Conservation (phyloP, 768 basidiomycete genomes). For the Termitomyces heimii region DNA sequence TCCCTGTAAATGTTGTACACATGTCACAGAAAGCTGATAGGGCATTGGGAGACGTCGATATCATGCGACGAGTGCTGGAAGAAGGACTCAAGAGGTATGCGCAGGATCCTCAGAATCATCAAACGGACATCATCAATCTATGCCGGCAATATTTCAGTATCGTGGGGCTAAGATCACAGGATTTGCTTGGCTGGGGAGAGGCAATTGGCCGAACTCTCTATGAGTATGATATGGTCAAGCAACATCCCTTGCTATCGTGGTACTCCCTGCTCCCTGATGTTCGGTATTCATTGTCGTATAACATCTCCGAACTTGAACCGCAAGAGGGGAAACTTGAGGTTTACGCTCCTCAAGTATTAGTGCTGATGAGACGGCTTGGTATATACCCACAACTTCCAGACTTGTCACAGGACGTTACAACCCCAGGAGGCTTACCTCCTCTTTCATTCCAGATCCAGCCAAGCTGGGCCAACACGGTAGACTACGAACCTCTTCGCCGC, state of each 20-base stretch:
- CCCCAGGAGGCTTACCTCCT: background rate
- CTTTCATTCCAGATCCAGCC: background rate
- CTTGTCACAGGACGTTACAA: background rate
- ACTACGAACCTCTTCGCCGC: background rate
- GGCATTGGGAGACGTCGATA: background rate
- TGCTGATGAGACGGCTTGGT: background rate
- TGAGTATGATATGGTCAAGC: background rate
- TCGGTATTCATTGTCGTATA: background rate
- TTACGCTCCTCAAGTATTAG: constrained; percentile 2
- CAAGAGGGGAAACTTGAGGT: background rate
- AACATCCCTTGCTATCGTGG: background rate
- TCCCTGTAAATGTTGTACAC: background rate
- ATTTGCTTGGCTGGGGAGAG: background rate
- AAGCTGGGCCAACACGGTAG: background rate
- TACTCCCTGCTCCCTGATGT: constrained; percentile 2
- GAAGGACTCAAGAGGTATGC: background rate
- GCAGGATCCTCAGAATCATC: background rate
- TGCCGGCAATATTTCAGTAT: background rate
- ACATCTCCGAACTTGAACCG: background rate
- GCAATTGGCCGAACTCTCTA: background rate
- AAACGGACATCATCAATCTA: background rate
- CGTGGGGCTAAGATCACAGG: background rate
- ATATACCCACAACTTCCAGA: background rate
- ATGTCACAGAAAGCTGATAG: background rate
- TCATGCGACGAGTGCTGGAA: background rate